Conservation (phyloP, 176 grass and related monocot genomes). For the Saccharum officinarum region DNA sequence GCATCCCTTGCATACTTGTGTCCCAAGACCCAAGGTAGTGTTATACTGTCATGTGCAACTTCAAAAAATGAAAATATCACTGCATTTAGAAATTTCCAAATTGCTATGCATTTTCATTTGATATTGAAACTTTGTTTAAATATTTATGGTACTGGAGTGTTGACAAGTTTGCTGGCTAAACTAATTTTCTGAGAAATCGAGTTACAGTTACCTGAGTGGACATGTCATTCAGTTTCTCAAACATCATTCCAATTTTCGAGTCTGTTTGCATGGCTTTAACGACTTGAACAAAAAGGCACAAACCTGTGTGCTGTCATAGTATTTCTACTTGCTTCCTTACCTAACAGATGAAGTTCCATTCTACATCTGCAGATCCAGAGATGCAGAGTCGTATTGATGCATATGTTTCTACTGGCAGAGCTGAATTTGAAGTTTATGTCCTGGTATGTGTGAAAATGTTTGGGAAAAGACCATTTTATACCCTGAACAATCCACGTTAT, state of each 20-base stretch:
- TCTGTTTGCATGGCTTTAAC: neutral
- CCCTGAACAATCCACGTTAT: neutral
- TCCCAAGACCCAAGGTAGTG: neutral
- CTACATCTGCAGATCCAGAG: conserved; percentile 60
- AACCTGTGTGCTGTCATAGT: neutral
- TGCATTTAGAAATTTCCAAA: neutral
- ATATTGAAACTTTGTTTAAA: neutral
- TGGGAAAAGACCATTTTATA: neutral
- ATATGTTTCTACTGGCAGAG: conserved; percentile 53
- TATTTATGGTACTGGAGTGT: neutral
- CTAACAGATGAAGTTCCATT: conserved; percentile 26
- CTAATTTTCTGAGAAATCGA: neutral
- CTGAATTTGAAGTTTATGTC: conserved; percentile 52
- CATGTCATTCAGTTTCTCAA: neutral
- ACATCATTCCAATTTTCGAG: neutral
- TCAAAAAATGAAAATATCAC: neutral
- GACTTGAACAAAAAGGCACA: neutral
- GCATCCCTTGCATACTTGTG: neutral
- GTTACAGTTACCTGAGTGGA: conserved; percentile 5
- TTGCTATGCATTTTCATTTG: neutral
- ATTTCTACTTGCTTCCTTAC: neutral
- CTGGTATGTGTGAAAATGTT: conserved; percentile 55
- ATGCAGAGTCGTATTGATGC: conserved; percentile 68
- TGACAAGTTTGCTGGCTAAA: neutral
- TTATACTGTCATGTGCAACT: neutral